Conservation (phyloP, 495 filamentous ascomycete genomes). For the Haplographium delicatum region DNA sequence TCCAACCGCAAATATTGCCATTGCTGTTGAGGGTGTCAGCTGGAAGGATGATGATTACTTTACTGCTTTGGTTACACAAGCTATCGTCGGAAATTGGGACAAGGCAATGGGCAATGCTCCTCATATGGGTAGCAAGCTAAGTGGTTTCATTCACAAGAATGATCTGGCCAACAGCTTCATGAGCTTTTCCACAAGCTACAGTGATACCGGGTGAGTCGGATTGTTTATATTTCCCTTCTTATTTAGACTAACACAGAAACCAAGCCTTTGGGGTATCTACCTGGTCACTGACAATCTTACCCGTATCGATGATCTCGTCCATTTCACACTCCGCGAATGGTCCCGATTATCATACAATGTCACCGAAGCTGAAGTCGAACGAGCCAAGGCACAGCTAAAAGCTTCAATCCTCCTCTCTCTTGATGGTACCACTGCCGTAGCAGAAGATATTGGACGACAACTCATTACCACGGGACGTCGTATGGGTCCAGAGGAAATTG, state of each 20-base stretch:
- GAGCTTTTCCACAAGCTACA: slow-evolving; percentile 99
- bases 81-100: slow-evolving; percentile 99
- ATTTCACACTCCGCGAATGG: slow-evolving; percentile 99
- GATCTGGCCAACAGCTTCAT: slow-evolving; percentile 98
- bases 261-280: slow-evolving; percentile 98
- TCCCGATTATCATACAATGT: slow-evolving; percentile 84
- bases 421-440: slow-evolving; percentile 93
- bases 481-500: slow-evolving; percentile 87
- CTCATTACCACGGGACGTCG: slow-evolving; percentile 94
- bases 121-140: slow-evolving; percentile 96
- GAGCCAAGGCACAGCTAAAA: slow-evolving; percentile 98
- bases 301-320: slow-evolving; percentile 86
- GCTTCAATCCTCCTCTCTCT: slow-evolving; percentile 94
- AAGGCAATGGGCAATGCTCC: slow-evolving; percentile 95
- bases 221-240: not conserved
- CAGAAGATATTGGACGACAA: slow-evolving; percentile 97
- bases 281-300: slow-evolving; percentile 86
- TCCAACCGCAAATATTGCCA: slow-evolving; percentile 92
- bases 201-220: slow-evolving; percentile 82
- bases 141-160: slow-evolving; percentile 85
- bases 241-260: slow-evolving; percentile 16
- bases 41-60: slow-evolving; percentile 99
- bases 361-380: slow-evolving; percentile 86
- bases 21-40: slow-evolving; percentile 98
- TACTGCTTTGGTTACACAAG: slow-evolving; percentile 93